Base-by-base conservation (phyloP, 2,329 filamentous ascomycete genomes). In the Diaporthe ilicicola region DNA sequence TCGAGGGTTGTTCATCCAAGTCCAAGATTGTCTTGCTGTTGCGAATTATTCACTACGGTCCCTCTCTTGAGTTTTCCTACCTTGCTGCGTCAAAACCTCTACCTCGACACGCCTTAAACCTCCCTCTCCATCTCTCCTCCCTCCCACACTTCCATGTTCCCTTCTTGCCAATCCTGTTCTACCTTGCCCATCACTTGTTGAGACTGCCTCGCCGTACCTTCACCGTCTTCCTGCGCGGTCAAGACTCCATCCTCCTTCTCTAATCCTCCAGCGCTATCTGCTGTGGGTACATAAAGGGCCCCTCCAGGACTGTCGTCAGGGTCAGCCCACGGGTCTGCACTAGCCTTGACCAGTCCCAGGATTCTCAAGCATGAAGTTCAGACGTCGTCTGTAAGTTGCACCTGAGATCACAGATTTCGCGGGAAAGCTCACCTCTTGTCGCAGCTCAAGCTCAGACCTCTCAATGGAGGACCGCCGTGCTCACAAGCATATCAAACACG, bases 401-500 rank as follows among this genome's bases (percentile, higher is more conserved):
- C 27, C 27, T 17, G 15, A 12, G 12, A 2, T 27, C 29, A 37
- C 10, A 12, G 29, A n/a, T 24, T 29, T 24, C 17, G 24, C 10
- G 34, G 37, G 10, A 10, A 1, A 42, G 67, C 70, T 72, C 51
- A 72, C 29, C 4, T 22, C 9, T 17, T 29, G 22, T 27, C 6
- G 10, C 67, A 70, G 67, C 24, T 37, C 44, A 34, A 67, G 54
- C 48, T 62, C 67, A 48, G 67, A 64, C 15, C 19, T 64, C 39
- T 62, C 62, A 29, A 64, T 55, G 22, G 61, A 67, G 32, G 55
- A 72, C 34, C 56, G 64, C 19, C 69, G 48, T 27, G 56, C 29
- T 48, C 55, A 46, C 56, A 62, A 53, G 56, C 51, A 71, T 50
- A 71, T 56, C 69, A 68, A 67, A 22, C 69, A 32, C 46, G 27